A percentile compares a stretch with the other conserved stretches of the same genome.
phyloP scores from a whole-genome alignment of 2,329 filamentous ascomycete species.

The Diaporthe citrichinensis region DNA sequence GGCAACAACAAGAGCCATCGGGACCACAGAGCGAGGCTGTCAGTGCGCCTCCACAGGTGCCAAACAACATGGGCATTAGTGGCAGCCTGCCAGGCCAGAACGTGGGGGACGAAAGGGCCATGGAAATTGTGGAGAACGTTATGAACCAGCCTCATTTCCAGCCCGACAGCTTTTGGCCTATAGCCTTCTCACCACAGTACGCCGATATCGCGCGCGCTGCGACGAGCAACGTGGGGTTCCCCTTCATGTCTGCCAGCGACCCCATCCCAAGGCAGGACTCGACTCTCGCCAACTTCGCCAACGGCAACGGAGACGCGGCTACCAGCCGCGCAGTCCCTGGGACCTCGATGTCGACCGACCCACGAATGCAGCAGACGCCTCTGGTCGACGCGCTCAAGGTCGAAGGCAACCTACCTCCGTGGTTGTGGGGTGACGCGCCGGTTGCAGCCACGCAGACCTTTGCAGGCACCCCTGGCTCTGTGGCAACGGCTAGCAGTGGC shows the following conservation, averaged over 20 bases:
- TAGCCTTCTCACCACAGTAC: constrained; percentile 42
- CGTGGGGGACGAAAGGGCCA: constrained; percentile 25
- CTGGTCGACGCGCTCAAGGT: constrained; percentile 57
- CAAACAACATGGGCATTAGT: constrained; percentile 23
- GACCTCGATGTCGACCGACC: constrained; percentile 16
- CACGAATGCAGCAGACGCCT: constrained; percentile 41
- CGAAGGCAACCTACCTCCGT: constrained; percentile 66
- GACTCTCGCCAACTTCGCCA: constrained; percentile 38
- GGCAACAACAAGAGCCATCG: constrained; percentile 29
- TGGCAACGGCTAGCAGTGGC: constrained; percentile 8
- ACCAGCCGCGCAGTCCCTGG: constrained; percentile 21
- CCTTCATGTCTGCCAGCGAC: constrained; percentile 36
- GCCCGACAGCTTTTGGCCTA: constrained; percentile 53
- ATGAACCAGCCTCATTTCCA: constrained; percentile 55
- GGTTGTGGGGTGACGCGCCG: constrained; percentile 63
- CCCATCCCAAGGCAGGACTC: constrained; percentile 44
- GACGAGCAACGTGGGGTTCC: constrained; percentile 26
- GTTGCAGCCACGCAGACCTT: background rate
- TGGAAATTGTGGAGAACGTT: constrained; percentile 53
- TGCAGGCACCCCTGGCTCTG: constrained; percentile 1
- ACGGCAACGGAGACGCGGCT: constrained; percentile 7
- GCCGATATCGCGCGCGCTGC: constrained; percentile 37
- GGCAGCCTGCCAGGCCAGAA: constrained; percentile 12
- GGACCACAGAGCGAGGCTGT: background rate
- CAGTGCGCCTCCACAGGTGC: background rate